These are phyloP conservation scores for Penicillium brevicompactum DNA, from an alignment of 2,329 filamentous ascomycete genomes.

Conservation along the genomic window DNA sequence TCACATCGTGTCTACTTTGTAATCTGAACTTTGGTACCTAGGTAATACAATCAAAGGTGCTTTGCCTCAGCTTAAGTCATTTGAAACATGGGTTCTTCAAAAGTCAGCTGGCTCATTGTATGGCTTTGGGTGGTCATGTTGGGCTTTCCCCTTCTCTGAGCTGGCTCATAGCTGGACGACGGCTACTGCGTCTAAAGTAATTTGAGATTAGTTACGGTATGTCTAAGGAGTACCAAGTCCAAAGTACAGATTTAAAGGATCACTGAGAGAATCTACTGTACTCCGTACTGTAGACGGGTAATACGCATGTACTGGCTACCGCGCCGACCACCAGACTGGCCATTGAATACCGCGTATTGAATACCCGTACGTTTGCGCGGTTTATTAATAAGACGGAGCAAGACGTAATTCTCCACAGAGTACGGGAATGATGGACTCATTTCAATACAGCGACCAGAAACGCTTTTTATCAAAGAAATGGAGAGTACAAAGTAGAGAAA, in stretches of 20 bases:
- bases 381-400: constrained; percentile 21
- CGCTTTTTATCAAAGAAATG: background rate
- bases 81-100: too few relatives aligned
- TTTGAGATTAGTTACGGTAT: background rate
- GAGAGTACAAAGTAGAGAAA: background rate
- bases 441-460: background rate
- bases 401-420: constrained; percentile 19
- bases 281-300: background rate
- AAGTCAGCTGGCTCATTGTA: too few relatives aligned
- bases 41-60: too few relatives aligned
- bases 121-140: too few relatives aligned
- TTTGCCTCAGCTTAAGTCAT: too few relatives aligned
- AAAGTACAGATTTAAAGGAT: background rate
- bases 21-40: too few relatives aligned
- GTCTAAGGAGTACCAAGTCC: background rate
- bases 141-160: too few relatives aligned
- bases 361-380: constrained; percentile 21
- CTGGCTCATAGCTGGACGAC: background rate
- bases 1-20: background rate
- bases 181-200: background rate
- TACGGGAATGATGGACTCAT: constrained; percentile 18
- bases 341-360: constrained; percentile 18
- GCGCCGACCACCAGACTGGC: constrained; percentile 9
- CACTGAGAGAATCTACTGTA: too few relatives aligned
- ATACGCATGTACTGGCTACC: constrained; percentile 15